Conservation (phyloP, 106 monocot genomes). For the Narthecium ossifragum region DNA sequence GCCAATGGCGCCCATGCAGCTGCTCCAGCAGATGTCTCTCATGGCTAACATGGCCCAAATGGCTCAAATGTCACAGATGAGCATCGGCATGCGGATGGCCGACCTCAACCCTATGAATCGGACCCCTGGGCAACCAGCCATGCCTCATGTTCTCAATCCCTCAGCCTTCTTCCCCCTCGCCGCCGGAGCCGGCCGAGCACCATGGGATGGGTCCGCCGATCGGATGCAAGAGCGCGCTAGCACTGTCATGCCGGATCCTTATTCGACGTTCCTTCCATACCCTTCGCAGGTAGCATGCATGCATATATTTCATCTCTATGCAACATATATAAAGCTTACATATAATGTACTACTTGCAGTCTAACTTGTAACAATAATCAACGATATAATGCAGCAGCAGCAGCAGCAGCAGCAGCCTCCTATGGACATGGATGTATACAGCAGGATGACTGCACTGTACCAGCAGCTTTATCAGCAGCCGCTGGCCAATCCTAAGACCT, state of each 20-base stretch:
- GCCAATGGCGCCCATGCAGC: constrained; percentile 43
- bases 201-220: constrained; percentile 18
- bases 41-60: constrained; percentile 62
- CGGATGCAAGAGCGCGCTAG: constrained; percentile 5
- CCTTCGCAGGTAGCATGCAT: constrained; percentile 34
- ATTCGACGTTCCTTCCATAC: constrained; percentile 37
- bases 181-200: not conserved
- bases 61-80: constrained; percentile 51
- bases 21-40: constrained; percentile 45
- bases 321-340: not conserved
- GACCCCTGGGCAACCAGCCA: not conserved
- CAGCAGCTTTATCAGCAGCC: constrained; percentile 51
- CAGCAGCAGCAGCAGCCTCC: constrained; percentile 21
- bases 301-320: not conserved
- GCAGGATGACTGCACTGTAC: constrained; percentile 42
- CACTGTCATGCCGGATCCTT: constrained; percentile 15
- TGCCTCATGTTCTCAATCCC: constrained; percentile 3
- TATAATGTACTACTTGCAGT: no score
- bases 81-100: constrained; percentile 24
- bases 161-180: constrained; percentile 11
- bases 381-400: not conserved
- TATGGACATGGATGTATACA: constrained; percentile 42
- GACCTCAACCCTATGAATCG: not conserved
- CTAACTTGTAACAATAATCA: no score
- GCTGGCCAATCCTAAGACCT: not conserved